Conservation (phyloP, 2,329 filamentous ascomycete genomes). For the Cryoendolithus antarcticus region DNA sequence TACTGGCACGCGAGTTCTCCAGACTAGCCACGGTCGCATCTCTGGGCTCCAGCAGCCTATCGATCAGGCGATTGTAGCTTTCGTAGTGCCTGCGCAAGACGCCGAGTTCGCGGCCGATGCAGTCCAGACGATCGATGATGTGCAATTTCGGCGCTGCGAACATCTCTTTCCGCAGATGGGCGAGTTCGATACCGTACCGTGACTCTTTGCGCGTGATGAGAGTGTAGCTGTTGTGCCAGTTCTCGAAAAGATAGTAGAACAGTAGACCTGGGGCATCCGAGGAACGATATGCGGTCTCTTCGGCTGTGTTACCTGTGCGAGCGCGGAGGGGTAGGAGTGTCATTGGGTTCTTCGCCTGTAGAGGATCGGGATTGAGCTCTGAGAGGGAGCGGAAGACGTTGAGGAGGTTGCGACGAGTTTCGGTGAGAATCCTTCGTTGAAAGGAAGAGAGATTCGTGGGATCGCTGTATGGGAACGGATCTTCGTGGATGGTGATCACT, state of each 20-base stretch:
- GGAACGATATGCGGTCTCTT: constrained; percentile 33
- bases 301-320: constrained; percentile 31
- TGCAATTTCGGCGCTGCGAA: constrained; percentile 36
- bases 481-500: constrained; percentile 58
- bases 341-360: constrained; percentile 25
- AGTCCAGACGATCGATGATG: constrained; percentile 42
- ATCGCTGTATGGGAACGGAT: constrained; percentile 28
- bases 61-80: constrained; percentile 48
- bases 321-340: constrained; percentile 33
- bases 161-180: constrained; percentile 37
- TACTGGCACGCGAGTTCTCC: constrained; percentile 29
- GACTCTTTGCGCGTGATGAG: constrained; percentile 39
- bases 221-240: constrained; percentile 48
- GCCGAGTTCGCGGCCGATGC: constrained; percentile 48
- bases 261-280: constrained; percentile 47
- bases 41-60: constrained; percentile 41
- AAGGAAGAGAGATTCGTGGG: constrained; percentile 26
- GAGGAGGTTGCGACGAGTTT: constrained; percentile 45
- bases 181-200: constrained; percentile 36
- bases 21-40: constrained; percentile 31
- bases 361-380: constrained; percentile 33
- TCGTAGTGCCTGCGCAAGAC: constrained; percentile 49
- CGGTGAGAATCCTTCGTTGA: constrained; percentile 35
- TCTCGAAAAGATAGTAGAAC: constrained; percentile 57
- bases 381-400: constrained; percentile 52